Conservation (phyloP, 2,329 filamentous ascomycete genomes). For the Talaromyces pinophilus region DNA sequence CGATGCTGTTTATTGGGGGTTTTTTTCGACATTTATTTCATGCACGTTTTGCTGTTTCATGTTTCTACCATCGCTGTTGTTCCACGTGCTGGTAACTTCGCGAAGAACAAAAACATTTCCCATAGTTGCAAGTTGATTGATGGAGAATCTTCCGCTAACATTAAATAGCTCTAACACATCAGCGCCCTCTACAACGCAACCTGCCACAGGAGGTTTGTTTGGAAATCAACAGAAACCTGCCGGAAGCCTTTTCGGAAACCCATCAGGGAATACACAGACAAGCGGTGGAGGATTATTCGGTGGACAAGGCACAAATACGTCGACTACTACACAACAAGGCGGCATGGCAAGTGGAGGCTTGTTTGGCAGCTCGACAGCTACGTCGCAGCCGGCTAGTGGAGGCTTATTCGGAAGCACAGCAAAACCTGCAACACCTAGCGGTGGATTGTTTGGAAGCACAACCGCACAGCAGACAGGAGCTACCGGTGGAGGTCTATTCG, state of each 20-base stretch:
- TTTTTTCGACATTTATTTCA: neutral
- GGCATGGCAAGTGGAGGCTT: conserved; percentile 24
- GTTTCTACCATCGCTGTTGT: neutral
- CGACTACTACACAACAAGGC: conserved; percentile 30
- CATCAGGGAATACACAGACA: conserved; percentile 31
- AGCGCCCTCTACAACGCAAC: conserved; percentile 31
- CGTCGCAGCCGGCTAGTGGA: conserved; percentile 35
- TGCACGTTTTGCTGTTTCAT: neutral
- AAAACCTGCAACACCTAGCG: conserved; percentile 20
- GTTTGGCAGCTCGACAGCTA: conserved; percentile 28
- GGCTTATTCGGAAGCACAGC: conserved; percentile 26
- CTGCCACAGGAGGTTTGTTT: conserved; percentile 30
- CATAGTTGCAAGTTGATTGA: neutral
- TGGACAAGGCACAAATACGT: conserved; percentile 26
- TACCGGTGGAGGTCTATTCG: conserved; percentile 16
- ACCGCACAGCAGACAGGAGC: conserved; percentile 19
- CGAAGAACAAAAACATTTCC: neutral
- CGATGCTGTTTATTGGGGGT: neutral
- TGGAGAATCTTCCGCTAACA: neutral
- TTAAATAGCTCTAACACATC: conserved; percentile 27
- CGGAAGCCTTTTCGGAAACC: conserved; percentile 37
- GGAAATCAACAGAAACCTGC: conserved; percentile 38
- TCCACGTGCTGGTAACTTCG: neutral
- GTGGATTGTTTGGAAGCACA: conserved; percentile 20
- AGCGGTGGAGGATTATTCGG: conserved; percentile 39